phyloP scores from a whole-genome alignment of 2,329 filamentous ascomycete species.

The Fusarium coffeatum region DNA sequence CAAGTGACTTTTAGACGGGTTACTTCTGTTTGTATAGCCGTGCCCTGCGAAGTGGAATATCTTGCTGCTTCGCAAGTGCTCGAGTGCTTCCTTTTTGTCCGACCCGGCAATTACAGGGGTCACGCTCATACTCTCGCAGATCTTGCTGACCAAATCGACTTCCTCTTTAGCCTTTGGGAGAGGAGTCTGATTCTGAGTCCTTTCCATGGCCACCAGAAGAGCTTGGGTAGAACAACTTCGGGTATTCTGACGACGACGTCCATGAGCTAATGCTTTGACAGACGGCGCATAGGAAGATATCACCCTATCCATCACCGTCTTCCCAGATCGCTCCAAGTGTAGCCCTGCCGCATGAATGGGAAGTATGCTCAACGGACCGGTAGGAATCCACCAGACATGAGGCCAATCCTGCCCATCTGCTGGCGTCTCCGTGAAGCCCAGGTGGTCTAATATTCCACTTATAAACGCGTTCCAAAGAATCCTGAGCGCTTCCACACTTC shows the following conservation, averaged over 20 bases:
- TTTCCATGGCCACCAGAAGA: background rate
- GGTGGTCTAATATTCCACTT: fast-evolving
- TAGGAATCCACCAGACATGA: background rate
- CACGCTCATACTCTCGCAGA: background rate
- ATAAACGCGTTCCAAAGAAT: background rate
- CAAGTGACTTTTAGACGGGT: background rate
- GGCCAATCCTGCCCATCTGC: background rate
- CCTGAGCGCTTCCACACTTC: background rate
- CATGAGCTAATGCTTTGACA: background rate
- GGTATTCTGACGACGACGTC: background rate
- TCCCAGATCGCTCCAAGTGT: fast-evolving
- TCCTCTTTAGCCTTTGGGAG: background rate
- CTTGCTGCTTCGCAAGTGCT: background rate
- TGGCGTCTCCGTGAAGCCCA: background rate
- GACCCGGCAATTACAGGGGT: background rate
- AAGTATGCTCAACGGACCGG: background rate
- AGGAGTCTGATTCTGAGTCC: background rate
- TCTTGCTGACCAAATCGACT: background rate
- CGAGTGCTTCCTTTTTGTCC: background rate
- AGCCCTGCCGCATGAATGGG: background rate
- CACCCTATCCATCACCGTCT: background rate
- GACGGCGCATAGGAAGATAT: background rate
- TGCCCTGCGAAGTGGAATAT: background rate
- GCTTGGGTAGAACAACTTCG: too few species aligned
- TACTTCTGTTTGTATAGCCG: background rate